Conservation (phyloP, 2,329 filamentous ascomycete genomes). For the Fusarium acutatum region DNA sequence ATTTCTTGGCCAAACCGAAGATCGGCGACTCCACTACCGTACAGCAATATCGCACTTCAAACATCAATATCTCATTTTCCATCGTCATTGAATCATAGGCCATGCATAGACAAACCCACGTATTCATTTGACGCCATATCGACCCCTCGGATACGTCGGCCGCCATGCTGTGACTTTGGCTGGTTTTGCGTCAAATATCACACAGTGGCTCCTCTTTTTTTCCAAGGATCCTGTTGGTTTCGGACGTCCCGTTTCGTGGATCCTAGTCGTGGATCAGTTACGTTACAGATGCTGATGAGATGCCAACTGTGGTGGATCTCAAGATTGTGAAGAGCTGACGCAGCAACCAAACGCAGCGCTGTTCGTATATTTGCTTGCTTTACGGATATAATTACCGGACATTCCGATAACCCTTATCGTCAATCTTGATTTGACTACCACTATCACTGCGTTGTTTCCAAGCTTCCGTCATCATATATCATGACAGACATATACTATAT, state of each 20-base stretch:
- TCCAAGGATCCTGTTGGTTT: conserved; percentile 21
- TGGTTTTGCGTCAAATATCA: conserved; percentile 13
- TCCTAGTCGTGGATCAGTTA: conserved; percentile 11
- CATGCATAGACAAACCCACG: background rate
- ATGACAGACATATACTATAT: conserved; percentile 13
- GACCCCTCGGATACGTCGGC: conserved; percentile 20
- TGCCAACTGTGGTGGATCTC: conserved; percentile 4
- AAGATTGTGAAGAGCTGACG: background rate
- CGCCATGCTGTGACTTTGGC: background rate
- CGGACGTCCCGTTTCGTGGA: conserved; percentile 18
- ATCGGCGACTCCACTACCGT: conserved; percentile 28
- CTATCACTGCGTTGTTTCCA: background rate
- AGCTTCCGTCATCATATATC: background rate
- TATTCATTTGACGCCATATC: background rate
- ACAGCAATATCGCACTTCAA: conserved; percentile 6
- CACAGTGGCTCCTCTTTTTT: conserved; percentile 23
- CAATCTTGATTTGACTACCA: conserved; percentile 11
- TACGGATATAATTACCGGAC: background rate
- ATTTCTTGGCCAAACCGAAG: conserved; percentile 32
- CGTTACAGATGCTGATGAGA: conserved; percentile 3
- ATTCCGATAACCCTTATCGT: background rate
- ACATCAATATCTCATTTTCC: background rate
- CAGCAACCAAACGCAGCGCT: background rate
- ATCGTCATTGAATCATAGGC: conserved; percentile 12
- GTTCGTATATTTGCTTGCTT: background rate